Evolutionary conservation across 2,329 filamentous ascomycete genomes (phyloP), one percentile per base, ranked within the genome.

Genomic region (Diaporthe sp.): DNA sequence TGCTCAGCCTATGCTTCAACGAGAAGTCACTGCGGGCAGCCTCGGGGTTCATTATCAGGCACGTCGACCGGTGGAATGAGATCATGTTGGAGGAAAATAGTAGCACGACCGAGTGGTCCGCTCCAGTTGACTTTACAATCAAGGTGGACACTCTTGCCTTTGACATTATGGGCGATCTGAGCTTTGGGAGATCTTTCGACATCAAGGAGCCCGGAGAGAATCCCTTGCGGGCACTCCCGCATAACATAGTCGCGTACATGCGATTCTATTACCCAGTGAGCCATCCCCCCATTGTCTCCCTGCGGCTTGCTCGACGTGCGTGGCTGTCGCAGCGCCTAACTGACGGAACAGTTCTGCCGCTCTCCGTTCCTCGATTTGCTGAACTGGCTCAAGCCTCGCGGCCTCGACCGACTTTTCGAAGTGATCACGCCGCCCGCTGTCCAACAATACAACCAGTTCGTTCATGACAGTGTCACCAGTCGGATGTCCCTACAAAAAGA

Each of bases 141-240:
- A 73, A 51, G 28, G 10, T 73, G 10, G 46, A 73, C 15, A 34
- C 46, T 1, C 51, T 73, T 1, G 58, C 31, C 3, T 72, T 72
- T 15, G 70, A 72, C 12, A 72, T 72, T 12, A 72, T 72, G 42
- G 55, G 60, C 10, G 60, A 65, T 13, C 39, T 49, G 1, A 46
- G 39, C 42, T 31, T 65, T 5, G 60, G 60, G 25, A 65, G 19
- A 17, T 65, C 60, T 3, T 65, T 65, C 9, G 39, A 65, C 17
- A 65, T 31, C n/a, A 65, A 65, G n/a, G 60, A 65, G 25, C 60
- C 25, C 0, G 25, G 25, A 19, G 60, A 65, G 1, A 65, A 65
- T n/a, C 42, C 42, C 4, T 4, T 65, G 7, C 15, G 39, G 2
- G 25, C 22, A 42, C 13, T 65, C 2, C 60, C 60, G 17, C 42